phyloP scores from a whole-genome alignment of 176 grass and related monocot species.

The Melocanna baccifera region DNA sequence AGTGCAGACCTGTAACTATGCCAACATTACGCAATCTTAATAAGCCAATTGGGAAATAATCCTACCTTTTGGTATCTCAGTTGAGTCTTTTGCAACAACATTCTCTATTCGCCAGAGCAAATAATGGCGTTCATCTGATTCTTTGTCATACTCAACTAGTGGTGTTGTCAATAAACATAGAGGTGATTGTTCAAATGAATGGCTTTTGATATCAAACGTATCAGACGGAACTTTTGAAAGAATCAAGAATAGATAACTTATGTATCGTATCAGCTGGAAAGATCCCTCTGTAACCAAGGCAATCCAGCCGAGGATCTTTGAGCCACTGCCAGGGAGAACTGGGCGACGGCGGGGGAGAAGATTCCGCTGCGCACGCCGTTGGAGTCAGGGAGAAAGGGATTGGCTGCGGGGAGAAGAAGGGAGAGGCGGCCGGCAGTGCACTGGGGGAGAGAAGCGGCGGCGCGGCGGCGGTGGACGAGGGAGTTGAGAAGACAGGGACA shows the following conservation, averaged over 20 bases:
- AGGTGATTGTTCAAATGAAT: not conserved
- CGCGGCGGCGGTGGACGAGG: too few relatives aligned
- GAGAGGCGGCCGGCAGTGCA: too few relatives aligned
- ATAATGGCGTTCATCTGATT: constrained; percentile 79
- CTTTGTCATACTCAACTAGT: constrained; percentile 76
- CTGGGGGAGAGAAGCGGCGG: too few relatives aligned
- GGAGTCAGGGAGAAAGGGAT: too few relatives aligned
- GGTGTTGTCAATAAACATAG: constrained; percentile 49
- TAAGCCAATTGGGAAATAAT: not conserved
- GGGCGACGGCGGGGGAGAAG: too few relatives aligned
- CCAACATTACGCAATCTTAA: not conserved
- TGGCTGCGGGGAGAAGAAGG: too few relatives aligned
- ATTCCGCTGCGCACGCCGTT: too few relatives aligned
- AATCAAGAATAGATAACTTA: constrained; percentile 29
- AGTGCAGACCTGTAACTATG: not conserved
- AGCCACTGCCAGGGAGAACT: constrained; percentile 97
- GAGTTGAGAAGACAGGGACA: too few relatives aligned
- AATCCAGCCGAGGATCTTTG: constrained; percentile 72
- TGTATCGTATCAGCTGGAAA: constrained; percentile 74
- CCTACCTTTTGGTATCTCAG: constrained; percentile 91
- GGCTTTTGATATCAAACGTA: not conserved
- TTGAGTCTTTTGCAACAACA: constrained; percentile 82
- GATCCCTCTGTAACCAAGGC: constrained; percentile 87
- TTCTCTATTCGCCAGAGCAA: constrained; percentile 71
- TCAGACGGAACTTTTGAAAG: not conserved